Evolutionary conservation across 257 asterid genomes (phyloP).

Genomic region (Thymus mandschuricus): DNA sequence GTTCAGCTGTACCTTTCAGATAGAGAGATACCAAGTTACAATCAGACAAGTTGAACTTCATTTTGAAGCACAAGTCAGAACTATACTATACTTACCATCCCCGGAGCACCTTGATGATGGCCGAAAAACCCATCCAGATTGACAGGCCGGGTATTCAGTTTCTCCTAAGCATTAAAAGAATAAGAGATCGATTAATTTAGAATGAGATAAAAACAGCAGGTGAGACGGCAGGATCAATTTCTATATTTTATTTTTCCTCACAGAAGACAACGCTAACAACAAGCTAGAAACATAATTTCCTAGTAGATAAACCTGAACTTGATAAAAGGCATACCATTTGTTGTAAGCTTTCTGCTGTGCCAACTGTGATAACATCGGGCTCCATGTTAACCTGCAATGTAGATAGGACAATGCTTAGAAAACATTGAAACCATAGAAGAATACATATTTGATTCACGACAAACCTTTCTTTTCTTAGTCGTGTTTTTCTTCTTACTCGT

Average conservation of each 20-base stretch:
- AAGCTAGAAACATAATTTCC: slow-evolving; percentile 3
- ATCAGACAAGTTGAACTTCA: slow-evolving; percentile 16
- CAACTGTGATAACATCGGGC: slow-evolving; percentile 65
- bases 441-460: slow-evolving; percentile 22
- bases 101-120: slow-evolving; percentile 74
- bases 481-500: slow-evolving; percentile 75
- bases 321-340: slow-evolving; percentile 66
- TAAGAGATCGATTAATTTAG: slow-evolving; percentile 19
- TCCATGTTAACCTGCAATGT: slow-evolving; percentile 73
- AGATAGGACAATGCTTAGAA: slow-evolving; percentile 10
- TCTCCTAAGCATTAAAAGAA: slow-evolving; percentile 58
- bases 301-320: neutral
- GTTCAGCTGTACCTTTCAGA: slow-evolving; percentile 65
- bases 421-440: slow-evolving; percentile 1
- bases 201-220: neutral
- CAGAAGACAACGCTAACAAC: neutral
- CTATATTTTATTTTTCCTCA: neutral
- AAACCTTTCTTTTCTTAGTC: slow-evolving; percentile 86
- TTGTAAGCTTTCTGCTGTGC: slow-evolving; percentile 74
- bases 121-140: slow-evolving; percentile 80
- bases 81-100: slow-evolving; percentile 64
- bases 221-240: neutral
- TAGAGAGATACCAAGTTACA: slow-evolving; percentile 29
- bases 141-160: slow-evolving; percentile 71
- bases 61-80: slow-evolving; percentile 11